Conservation (phyloP, 768 basidiomycete species). For the Lactarius evosmus region DNA sequence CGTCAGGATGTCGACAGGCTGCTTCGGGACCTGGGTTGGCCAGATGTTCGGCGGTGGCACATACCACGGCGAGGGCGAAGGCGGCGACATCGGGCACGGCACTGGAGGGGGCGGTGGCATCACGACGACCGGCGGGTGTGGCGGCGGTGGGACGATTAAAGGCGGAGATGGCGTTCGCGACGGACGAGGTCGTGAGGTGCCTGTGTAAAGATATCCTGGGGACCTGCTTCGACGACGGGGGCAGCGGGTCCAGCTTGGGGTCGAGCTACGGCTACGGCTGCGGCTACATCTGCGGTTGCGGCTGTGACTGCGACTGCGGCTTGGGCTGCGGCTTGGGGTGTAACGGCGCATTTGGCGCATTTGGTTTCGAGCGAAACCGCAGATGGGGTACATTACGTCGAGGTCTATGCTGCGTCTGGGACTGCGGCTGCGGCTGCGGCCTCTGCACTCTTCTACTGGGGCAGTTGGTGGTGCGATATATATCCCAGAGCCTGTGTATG, state of each 20-base stretch:
- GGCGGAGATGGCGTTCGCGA: neutral
- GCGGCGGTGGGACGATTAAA: neutral
- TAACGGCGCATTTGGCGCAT: no score
- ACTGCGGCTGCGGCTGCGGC: constrained; percentile 8
- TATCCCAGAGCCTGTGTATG: neutral
- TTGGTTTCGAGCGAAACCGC: no score
- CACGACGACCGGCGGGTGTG: neutral
- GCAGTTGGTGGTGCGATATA: neutral
- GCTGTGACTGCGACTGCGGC: neutral
- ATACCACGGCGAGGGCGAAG: neutral
- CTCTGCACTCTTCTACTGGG: neutral
- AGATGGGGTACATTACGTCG: no score
- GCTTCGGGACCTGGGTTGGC: neutral
- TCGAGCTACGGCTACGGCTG: neutral
- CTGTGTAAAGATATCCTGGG: neutral
- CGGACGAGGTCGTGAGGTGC: no score
- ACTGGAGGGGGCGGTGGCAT: neutral
- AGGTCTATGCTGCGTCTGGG: neutral
- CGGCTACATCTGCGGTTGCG: neutral
- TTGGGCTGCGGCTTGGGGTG: neutral
- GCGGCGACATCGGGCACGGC: neutral
- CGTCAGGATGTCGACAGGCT: constrained; percentile 23
- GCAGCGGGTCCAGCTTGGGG: neutral
- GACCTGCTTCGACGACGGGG: neutral
- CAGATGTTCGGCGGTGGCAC: neutral